Conservation (phyloP, 495 filamentous ascomycete genomes). For the Aspergillus bertholletiae region DNA sequence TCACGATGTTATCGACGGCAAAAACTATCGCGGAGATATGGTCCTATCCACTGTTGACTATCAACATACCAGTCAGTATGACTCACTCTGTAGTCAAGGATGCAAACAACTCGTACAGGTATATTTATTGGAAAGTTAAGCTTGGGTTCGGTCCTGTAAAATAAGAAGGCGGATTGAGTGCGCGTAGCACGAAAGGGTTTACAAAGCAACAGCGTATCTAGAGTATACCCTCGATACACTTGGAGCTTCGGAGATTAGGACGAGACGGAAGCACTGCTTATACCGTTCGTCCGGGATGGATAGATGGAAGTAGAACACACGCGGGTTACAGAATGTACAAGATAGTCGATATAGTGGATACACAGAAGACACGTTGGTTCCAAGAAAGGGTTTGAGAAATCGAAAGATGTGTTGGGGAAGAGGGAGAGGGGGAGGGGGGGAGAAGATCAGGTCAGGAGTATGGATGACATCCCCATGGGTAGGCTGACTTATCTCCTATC, state of each 20-base stretch:
- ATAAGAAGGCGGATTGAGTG: background rate
- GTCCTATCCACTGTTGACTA: background rate
- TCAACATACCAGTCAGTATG: constrained; percentile 15
- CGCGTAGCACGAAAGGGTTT: background rate
- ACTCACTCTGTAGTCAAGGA: constrained; percentile 5
- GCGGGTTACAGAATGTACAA: constrained; percentile 2
- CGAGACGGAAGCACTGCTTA: constrained; percentile 21
- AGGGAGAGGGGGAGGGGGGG: constrained; percentile 12
- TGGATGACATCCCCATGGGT: constrained; percentile 18
- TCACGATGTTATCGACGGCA: constrained; percentile 8
- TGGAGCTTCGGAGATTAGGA: constrained; percentile 11
- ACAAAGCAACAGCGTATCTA: constrained; percentile 15
- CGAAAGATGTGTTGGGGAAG: background rate
- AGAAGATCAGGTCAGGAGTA: constrained; percentile 24
- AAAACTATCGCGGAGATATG: constrained; percentile 1
- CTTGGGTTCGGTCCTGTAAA: too few relatives aligned
- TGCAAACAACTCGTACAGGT: background rate
- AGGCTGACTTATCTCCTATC: constrained; percentile 7
- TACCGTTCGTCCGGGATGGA: constrained; percentile 10
- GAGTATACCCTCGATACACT: constrained; percentile 16
- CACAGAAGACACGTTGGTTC: background rate
- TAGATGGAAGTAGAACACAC: background rate
- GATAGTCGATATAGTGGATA: background rate
- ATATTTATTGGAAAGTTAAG: background rate
- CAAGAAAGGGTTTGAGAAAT: background rate